phyloP scores from a whole-genome alignment of 495 filamentous ascomycete genomes.

The Aspergillus nidulans region DNA sequence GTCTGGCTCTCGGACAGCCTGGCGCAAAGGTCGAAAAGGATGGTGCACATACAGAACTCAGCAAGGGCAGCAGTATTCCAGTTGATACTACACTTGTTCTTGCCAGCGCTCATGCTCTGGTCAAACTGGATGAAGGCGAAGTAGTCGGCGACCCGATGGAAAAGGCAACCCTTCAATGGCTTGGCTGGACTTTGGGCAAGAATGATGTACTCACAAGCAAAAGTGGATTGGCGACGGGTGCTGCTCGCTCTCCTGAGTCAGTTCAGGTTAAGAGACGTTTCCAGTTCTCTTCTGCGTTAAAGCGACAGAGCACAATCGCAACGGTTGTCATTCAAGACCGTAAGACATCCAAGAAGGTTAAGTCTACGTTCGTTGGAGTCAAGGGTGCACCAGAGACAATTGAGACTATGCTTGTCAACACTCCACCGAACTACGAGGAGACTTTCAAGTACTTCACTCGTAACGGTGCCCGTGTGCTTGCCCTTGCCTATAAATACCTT shows the following conservation, averaged over 20 bases:
- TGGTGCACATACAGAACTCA: conserved; percentile 72
- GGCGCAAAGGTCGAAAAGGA: conserved; percentile 68
- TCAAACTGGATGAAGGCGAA: conserved; percentile 94
- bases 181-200: conserved; percentile 86
- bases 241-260: conserved; percentile 45
- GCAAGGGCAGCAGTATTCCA: conserved; percentile 57
- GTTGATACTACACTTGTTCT: conserved; percentile 88
- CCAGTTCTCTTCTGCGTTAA: conserved; percentile 95
- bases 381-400: conserved; percentile 98
- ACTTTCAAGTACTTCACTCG: conserved; percentile 97
- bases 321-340: conserved; percentile 65
- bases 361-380: conserved; percentile 84
- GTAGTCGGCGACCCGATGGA: conserved; percentile 99
- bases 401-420: conserved; percentile 77
- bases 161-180: conserved; percentile 82
- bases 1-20: conserved; percentile 65
- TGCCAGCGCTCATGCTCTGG: conserved; percentile 90
- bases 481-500: conserved; percentile 90
- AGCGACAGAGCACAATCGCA: conserved; percentile 92
- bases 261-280: conserved; percentile 96
- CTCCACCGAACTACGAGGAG: conserved; percentile 89
- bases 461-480: conserved; percentile 87
- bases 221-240: conserved; percentile 41
- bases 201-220: conserved; percentile 69
- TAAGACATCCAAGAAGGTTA: conserved; percentile 64